These are phyloP conservation scores for Cordyceps tenuipes DNA, from an alignment of 2,329 filamentous ascomycete species.

Conservation along the genomic window DNA sequence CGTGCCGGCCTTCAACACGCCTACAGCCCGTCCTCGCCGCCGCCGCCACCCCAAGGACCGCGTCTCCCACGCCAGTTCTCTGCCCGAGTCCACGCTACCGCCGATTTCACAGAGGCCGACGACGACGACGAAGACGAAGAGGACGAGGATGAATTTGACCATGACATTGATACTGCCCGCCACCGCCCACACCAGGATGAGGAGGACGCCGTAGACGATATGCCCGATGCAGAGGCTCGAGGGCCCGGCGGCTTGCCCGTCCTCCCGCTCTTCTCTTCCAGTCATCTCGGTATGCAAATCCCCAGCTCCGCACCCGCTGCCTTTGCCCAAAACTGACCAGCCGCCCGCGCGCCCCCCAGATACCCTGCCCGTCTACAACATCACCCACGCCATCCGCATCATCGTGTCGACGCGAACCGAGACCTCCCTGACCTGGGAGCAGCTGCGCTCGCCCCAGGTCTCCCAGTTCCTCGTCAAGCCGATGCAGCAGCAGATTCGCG, in stretches of 20 bases:
- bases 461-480: conserved; percentile 94
- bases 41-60: conserved; percentile 20
- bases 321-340: conserved; percentile 17
- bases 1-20: conserved; percentile 21
- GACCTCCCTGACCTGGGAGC: conserved; percentile 89
- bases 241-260: conserved; percentile 28
- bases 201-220: conserved; percentile 34
- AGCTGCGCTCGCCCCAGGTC: conserved; percentile 88
- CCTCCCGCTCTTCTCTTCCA: conserved; percentile 72
- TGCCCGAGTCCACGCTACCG: conserved; percentile 43
- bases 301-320: neutral
- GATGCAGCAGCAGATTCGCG: conserved; percentile 81
- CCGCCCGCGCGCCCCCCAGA: conserved; percentile 42
- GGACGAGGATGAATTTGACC: conserved; percentile 32
- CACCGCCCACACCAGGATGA: conserved; percentile 35
- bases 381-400: conserved; percentile 82
- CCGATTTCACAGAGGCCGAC: conserved; percentile 58
- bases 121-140: conserved; percentile 50
- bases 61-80: conserved; percentile 20
- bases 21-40: conserved; percentile 23
- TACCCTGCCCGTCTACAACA: conserved; percentile 77
- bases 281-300: conserved; percentile 56
- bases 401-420: conserved; percentile 80
- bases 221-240: conserved; percentile 21
- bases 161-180: conserved; percentile 38